These are phyloP conservation scores for Penicillium concentricum DNA, from an alignment of 2,329 filamentous ascomycete genomes.

Conservation along the genomic window DNA sequence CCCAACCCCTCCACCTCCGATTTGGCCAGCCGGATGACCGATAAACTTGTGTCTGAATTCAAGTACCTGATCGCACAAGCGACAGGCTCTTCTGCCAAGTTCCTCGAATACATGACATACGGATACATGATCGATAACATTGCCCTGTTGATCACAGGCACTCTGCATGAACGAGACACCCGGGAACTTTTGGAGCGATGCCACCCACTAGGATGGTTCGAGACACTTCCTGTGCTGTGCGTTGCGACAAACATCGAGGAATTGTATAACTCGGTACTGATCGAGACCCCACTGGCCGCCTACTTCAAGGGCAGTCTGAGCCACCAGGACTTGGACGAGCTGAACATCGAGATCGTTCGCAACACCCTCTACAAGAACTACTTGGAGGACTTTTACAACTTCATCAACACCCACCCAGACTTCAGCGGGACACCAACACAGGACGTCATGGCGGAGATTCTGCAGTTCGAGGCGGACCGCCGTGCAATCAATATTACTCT, in stretches of 20 bases:
- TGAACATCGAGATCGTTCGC: conserved; percentile 98
- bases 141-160: conserved; percentile 94
- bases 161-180: conserved; percentile 94
- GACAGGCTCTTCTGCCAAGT: conserved; percentile 84
- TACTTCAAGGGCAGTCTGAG: conserved; percentile 97
- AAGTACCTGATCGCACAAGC: conserved; percentile 94
- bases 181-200: conserved; percentile 92
- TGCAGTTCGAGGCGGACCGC: conserved; percentile 95
- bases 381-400: conserved; percentile 93
- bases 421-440: conserved; percentile 85
- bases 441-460: conserved; percentile 91
- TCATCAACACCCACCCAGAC: conserved; percentile 85
- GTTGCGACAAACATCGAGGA: conserved; percentile 98
- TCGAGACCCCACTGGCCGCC: conserved; percentile 91
- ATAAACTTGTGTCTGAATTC: conserved; percentile 97
- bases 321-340: conserved; percentile 94
- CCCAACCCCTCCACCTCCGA: conserved; percentile 96
- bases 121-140: conserved; percentile 99
- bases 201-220: conserved; percentile 97
- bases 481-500: conserved; percentile 98
- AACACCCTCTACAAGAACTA: conserved; percentile 99
- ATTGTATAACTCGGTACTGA: conserved; percentile 94
- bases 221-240: conserved; percentile 96
- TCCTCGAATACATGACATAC: conserved; percentile 98
- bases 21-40: conserved; percentile 91